Evolutionary conservation across 108 stramenopile species (phyloP), one percentile per base, ranked within the genome.

Genomic region (Cylindrotheca closterium): DNA sequence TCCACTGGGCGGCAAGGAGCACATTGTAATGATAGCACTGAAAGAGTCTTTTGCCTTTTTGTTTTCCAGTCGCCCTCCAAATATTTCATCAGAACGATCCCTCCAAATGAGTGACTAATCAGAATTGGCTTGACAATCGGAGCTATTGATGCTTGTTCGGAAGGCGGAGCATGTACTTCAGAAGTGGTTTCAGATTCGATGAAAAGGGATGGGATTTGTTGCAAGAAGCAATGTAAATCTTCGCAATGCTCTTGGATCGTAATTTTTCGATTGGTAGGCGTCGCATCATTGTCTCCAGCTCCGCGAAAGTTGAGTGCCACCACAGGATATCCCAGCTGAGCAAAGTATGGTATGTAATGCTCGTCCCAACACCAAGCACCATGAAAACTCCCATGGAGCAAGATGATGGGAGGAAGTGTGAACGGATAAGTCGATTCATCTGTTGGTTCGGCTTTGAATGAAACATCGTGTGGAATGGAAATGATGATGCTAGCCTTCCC

Each of bases 1-100:
- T 12, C 93, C 93, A 51, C 71, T 74, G 10, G 93, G 93, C 18
- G 93, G 93, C 1, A 92, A 89, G 28, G 81, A 78, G 55, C 93
- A 95, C 61, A 94, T 76, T 19, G 74, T 74, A n/a, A 83, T 85
- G 4, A 86, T 75, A 1, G 85, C 90, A 29, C 68, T 59, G 19
- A 77, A 61, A n/a, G n/a, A n/a, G n/a, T n/a, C n/a, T n/a, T n/a
- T 48, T 58, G 53, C 47, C 50, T 45, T 25, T 1, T 49, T 25
- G 51, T 22, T 23, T 55, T 32, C 34, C 29, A 42, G 34, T 47
- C 25, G 34, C 61, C 54, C 29, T 85, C 80, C 58, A 81, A 47
- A 21, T 49, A 74, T 47, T 82, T 82, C 85, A 86, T 86, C 4
- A 80, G 73, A 32, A 67, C 58, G 26, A 82, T 30, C 15, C 85